Evolutionary conservation across 768 basidiomycete species (phyloP).

Genomic region (Saitozyma podzolica): DNA sequence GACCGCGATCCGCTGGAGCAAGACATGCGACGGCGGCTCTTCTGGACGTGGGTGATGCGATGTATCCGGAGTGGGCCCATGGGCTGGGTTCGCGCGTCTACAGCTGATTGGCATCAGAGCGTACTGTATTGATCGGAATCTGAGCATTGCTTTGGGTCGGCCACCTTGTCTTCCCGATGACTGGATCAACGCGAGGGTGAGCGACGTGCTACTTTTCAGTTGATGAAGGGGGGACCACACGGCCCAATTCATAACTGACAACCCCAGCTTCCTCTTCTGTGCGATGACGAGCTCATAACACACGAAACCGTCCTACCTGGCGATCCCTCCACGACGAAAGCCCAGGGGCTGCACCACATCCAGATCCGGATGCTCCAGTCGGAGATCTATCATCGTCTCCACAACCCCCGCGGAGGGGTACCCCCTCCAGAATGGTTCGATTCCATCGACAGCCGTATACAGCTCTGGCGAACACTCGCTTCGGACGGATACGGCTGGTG

Average conservation of each 20-base stretch:
- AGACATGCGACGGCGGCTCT: constrained; percentile 22
- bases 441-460: constrained; percentile 4
- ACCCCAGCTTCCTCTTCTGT: constrained; percentile 9
- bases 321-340: constrained; percentile 9
- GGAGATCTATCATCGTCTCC: constrained; percentile 18
- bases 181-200: constrained; percentile 21
- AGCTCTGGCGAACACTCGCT: constrained; percentile 6
- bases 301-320: neutral
- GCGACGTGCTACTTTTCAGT: neutral
- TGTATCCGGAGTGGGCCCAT: neutral
- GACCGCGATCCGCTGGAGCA: constrained; percentile 9
- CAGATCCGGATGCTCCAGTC: constrained; percentile 18
- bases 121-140: constrained; percentile 23
- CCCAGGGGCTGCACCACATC: constrained; percentile 15
- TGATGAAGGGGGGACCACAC: too few relatives aligned
- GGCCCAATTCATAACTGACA: too few relatives aligned
- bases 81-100: too few relatives aligned
- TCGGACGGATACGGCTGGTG: constrained; percentile 4
- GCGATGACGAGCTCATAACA: constrained; percentile 12
- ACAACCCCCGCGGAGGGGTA: neutral
- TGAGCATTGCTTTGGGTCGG: constrained; percentile 12
- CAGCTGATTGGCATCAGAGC: constrained; percentile 3
- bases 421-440: constrained; percentile 16
- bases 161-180: constrained; percentile 16
- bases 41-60: constrained; percentile 24